Conservation (phyloP, 371 early-diverging fungal species). For the Mucor irregularis region DNA sequence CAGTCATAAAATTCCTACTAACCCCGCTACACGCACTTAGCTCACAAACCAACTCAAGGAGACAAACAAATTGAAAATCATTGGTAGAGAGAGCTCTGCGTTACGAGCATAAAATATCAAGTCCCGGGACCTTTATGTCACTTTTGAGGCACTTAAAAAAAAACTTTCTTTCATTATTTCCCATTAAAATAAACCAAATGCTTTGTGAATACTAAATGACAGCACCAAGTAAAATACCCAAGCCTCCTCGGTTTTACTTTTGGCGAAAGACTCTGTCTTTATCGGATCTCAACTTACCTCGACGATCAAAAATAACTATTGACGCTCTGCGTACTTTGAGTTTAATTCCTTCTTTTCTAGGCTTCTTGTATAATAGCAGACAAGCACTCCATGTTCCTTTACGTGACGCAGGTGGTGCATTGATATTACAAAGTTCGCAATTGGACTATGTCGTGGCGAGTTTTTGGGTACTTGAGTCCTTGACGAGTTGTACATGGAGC, state of each 20-base stretch:
- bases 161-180: too few species aligned
- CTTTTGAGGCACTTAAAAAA: too few species aligned
- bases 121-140: too few species aligned
- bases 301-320: slow-evolving; percentile 39
- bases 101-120: too few species aligned
- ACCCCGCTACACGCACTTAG: too few species aligned
- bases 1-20: too few species aligned
- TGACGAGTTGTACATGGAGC: background rate
- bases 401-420: slow-evolving; percentile 55
- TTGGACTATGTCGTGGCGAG: slow-evolving; percentile 61
- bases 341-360: slow-evolving; percentile 55
- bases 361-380: slow-evolving; percentile 44
- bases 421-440: slow-evolving; percentile 51
- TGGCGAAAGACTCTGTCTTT: slow-evolving; percentile 31
- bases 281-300: slow-evolving; percentile 48
- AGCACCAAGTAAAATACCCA: slow-evolving; percentile 9
- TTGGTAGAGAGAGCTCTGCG: too few species aligned
- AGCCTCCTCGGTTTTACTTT: slow-evolving; percentile 27
- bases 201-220: too few species aligned
- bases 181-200: too few species aligned
- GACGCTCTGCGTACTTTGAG: slow-evolving; percentile 49
- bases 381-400: slow-evolving; percentile 43
- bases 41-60: too few species aligned
- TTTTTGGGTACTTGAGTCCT: slow-evolving; percentile 52
- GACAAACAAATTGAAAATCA: too few species aligned